These are phyloP conservation scores for Trametes sp. DNA, from an alignment of 1,284 basidiomycete genomes.

Conservation along the genomic window DNA sequence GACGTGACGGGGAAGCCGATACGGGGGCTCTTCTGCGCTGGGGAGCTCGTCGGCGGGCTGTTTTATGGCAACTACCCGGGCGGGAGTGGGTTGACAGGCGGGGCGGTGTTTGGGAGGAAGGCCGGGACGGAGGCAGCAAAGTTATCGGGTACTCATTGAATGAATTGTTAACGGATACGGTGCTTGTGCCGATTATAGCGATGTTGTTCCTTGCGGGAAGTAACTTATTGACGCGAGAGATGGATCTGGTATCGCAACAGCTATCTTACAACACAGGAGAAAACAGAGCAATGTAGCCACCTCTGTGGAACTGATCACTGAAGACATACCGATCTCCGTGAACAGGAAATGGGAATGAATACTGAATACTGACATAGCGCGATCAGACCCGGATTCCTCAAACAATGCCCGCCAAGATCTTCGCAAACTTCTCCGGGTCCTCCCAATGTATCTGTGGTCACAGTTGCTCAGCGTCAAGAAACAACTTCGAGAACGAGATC, in stretches of 20 bases:
- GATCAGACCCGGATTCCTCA: conserved; percentile 9
- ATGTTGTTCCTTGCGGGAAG: no score
- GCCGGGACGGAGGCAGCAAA: conserved; percentile 59
- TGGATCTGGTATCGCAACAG: no score
- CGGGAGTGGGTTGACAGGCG: conserved; percentile 71
- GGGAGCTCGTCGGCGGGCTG: conserved; percentile 71
- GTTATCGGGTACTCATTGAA: conserved; percentile 13
- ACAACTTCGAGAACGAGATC: neutral
- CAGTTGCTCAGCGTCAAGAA: no score
- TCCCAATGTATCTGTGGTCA: conserved; percentile 34
- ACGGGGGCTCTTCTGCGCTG: conserved; percentile 65
- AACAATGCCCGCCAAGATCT: conserved; percentile 23
- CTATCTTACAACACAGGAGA: no score
- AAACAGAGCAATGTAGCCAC: no score
- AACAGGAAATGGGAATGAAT: no score
- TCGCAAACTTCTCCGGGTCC: conserved; percentile 31
- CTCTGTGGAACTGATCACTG: no score
- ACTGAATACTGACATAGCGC: no score
- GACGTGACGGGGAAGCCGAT: conserved; percentile 51
- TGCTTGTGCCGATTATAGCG: no score
- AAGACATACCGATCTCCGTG: no score
- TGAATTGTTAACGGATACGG: no score
- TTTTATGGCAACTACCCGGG: conserved; percentile 73
- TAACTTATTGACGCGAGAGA: no score
- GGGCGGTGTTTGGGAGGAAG: conserved; percentile 70